Percentiles rank a stretch among this genome's conserved stretches.
phyloP scores from a whole-genome alignment of 768 basidiomycete genomes.

The Chiua virens region DNA sequence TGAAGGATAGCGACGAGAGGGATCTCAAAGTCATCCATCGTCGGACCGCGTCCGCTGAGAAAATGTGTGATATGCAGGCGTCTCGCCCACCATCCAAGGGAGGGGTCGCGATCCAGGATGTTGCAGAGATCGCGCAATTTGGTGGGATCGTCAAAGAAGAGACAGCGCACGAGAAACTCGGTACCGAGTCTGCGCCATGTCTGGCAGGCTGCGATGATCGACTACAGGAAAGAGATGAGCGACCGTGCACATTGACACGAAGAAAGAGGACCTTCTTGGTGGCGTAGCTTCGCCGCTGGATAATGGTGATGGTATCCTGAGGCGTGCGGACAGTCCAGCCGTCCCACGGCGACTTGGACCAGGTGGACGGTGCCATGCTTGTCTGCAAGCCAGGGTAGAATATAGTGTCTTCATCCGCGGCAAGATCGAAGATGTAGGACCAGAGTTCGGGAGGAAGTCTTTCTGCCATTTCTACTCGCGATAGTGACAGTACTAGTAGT shows the following conservation, averaged over 20 bases:
- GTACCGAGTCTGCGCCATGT: slow-evolving; percentile 60
- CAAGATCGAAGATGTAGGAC: slow-evolving; percentile 68
- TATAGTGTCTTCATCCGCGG: slow-evolving; percentile 69
- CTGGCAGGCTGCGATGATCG: slow-evolving; percentile 67
- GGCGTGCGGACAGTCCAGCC: slow-evolving; percentile 63
- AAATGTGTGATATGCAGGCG: slow-evolving; percentile 69
- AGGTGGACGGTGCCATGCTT: slow-evolving; percentile 60
- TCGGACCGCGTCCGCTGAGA: slow-evolving; percentile 39
- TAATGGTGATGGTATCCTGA: slow-evolving; percentile 53
- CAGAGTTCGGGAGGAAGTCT: slow-evolving; percentile 69
- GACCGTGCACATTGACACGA: background rate
- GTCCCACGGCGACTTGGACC: slow-evolving; percentile 50
- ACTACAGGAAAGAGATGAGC: slow-evolving; percentile 35
- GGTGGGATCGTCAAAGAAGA: slow-evolving; percentile 64
- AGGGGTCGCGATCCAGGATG: slow-evolving; percentile 50
- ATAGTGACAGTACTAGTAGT: too few species aligned
- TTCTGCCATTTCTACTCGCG: slow-evolving; percentile 18
- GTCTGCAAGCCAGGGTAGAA: slow-evolving; percentile 62
- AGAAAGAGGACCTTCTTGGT: slow-evolving; percentile 57
- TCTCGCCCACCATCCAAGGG: slow-evolving; percentile 69
- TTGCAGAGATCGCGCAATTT: slow-evolving; percentile 52
- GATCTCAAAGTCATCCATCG: slow-evolving; percentile 50
- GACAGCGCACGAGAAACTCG: slow-evolving; percentile 66
- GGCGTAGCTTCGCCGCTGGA: slow-evolving; percentile 60
- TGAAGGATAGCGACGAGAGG: slow-evolving; percentile 58